Evolutionary conservation across 345 rosid genomes (phyloP).

Genomic region (Brassica napus): Da-Ae NC_063445.1:57935001-57935500

Average conservation of each 20-base stretch:
- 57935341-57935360: conserved; percentile 77
- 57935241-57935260: not conserved
- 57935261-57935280: conserved; percentile 61
- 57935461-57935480: conserved; percentile 83
- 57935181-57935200: conserved; percentile 82
- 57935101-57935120: conserved; percentile 69
- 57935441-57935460: conserved; percentile 83
- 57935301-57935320: conserved; percentile 79
- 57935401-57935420: conserved; percentile 64
- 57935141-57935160: conserved; percentile 73
- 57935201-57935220: conserved; percentile 58
- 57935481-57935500: conserved; percentile 69
- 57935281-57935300: conserved; percentile 95
- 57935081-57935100: not conserved
- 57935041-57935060: not conserved
- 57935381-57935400: not conserved
- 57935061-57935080: not conserved
- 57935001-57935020: conserved; percentile 54
- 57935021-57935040: conserved; percentile 4
- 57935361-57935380: conserved; percentile 78
- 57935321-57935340: conserved; percentile 66
- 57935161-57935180: conserved; percentile 90
- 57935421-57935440: conserved; percentile 86
- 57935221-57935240: not conserved
- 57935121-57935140: conserved; percentile 74